Base-by-base conservation (phyloP, 371 early-diverging fungal genomes). In the Syncephalastrum racemosum region DNA sequence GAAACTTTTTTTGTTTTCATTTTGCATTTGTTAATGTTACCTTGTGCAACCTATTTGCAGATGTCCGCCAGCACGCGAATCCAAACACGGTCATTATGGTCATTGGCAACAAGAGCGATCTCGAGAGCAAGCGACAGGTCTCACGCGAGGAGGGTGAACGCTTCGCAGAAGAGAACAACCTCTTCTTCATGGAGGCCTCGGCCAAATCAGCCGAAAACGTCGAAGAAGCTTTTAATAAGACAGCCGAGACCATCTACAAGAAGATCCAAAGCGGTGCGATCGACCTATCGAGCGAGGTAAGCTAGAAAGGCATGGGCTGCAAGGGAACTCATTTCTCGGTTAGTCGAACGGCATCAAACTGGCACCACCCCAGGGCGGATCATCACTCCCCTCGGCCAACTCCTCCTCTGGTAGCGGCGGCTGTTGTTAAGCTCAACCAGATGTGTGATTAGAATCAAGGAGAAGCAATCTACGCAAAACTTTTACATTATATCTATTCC, bases 101-200 rank as follows among this genome's bases (percentile, higher is more conserved):
- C 44, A 89, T 98, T 57, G 97, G 97, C 31, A 97, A 97, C 81
- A 98, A 98, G 72, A 86, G 87, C 49, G 98, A 98, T 74, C 79
- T 97, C 50, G 89, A 88, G 40, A 80, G 83, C 39, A 86, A 89
- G 62, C 82, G 94, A 57, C 82, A 87, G 58, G 94, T 98, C 13
- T 77, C 91, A 19, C 71, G 80, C 18, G 96, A 95, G 65, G 95
- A 95, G 65, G 98, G 91, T 44, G 89, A 90, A 50, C 80, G 77
- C 44, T 96, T 95, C 84, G 96, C 98, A 41, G 66, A 80, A 50
- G 85, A 90, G 48, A 80, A 97, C 54, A 87, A 84, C 12, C 73
- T 98, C 51, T 82, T 93, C 66, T 97, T 94, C 65, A 82, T 93
- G 75, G 98, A 98, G 63, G 90, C 97, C 0, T 92, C 93, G 16